Evolutionary conservation across 495 filamentous ascomycete genomes (phyloP).

Genomic region (Tuber calosporum): DNA sequence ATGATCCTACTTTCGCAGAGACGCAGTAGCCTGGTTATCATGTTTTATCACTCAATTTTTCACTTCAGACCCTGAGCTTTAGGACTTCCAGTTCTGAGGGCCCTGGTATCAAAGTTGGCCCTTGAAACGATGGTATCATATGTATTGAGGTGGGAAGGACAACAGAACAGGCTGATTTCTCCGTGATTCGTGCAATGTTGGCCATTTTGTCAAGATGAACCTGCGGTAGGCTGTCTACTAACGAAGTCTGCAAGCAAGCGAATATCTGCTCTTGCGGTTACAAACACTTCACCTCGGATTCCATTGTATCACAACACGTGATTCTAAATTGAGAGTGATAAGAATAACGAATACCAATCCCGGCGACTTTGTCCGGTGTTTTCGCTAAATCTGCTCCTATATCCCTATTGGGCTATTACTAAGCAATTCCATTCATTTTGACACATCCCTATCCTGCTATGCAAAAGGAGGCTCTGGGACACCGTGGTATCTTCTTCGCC

Average conservation of each 20-base stretch:
- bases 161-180: no score
- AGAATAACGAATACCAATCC: background rate
- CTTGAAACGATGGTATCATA: no score
- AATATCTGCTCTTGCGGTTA: no score
- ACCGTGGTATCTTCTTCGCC: conserved; percentile 35
- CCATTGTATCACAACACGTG: background rate
- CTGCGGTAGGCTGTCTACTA: no score
- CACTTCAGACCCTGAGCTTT: background rate
- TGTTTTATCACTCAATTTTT: background rate
- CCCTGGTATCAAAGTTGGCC: no score
- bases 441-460: background rate
- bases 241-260: no score
- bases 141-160: no score
- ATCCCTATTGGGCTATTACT: background rate
- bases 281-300: no score
- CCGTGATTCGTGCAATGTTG: no score
- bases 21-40: background rate
- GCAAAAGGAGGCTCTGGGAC: conserved; percentile 24
- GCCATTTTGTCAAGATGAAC: no score
- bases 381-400: background rate
- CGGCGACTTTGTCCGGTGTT: background rate
- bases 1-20: background rate
- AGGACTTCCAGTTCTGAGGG: no score
- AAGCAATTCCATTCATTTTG: background rate
- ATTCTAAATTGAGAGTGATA: background rate